These are phyloP conservation scores for Jackrogersella multiformis DNA, from an alignment of 495 filamentous ascomycete species.

Conservation along the genomic window DNA sequence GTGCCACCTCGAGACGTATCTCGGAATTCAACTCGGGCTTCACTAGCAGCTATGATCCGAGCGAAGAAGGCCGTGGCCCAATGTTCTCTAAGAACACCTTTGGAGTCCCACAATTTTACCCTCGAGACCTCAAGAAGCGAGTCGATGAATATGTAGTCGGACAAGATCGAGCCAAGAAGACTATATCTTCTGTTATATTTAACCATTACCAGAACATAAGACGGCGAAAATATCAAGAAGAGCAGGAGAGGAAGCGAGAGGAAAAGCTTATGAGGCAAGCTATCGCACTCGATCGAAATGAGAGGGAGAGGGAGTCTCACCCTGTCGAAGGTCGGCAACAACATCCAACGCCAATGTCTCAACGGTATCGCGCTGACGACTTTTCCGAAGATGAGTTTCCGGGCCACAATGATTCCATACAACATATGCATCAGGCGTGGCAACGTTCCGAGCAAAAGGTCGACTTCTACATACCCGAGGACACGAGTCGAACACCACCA, in stretches of 20 bases:
- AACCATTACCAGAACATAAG: constrained; percentile 94
- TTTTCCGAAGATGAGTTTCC: constrained; percentile 77
- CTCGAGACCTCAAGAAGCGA: constrained; percentile 83
- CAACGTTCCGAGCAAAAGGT: constrained; percentile 30
- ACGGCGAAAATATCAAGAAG: constrained; percentile 80
- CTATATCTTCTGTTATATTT: constrained; percentile 91
- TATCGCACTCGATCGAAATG: constrained; percentile 57
- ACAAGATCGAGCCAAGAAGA: constrained; percentile 95
- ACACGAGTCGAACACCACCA: constrained; percentile 61
- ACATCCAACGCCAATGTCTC: constrained; percentile 38
- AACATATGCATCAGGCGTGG: constrained; percentile 47
- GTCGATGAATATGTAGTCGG: constrained; percentile 97
- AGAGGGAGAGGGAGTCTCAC: constrained; percentile 47
- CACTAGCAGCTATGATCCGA: constrained; percentile 80
- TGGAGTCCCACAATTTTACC: constrained; percentile 80
- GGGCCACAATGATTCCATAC: constrained; percentile 72
- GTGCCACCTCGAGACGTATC: constrained; percentile 45
- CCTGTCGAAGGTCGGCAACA: constrained; percentile 60
- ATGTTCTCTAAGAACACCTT: constrained; percentile 59
- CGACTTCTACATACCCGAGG: constrained; percentile 55
- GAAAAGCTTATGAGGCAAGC: constrained; percentile 60
- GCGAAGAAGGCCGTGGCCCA: constrained; percentile 57
- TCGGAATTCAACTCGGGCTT: constrained; percentile 61
- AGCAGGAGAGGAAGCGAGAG: constrained; percentile 71
- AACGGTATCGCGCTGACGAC: constrained; percentile 43